Base-by-base conservation (phyloP, 345 rosid species). In the Brassica incana region DNA sequence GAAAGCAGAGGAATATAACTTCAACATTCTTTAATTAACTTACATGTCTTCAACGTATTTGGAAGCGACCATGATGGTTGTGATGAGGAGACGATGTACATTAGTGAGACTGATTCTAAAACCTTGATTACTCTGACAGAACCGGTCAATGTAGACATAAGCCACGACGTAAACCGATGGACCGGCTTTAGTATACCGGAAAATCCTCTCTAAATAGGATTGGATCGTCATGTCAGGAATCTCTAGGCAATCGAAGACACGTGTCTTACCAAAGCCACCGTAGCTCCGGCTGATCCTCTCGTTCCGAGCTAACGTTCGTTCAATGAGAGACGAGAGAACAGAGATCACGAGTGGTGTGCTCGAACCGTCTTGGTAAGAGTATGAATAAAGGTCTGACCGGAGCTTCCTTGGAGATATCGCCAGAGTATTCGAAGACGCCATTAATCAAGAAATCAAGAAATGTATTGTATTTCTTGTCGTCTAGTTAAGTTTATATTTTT, bases 41-140 rank as follows among this genome's bases (percentile, higher is more conserved):
- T 78, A 92, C 98, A 92, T 84, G 86, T 94, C 97, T 75, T 94
- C 97, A 1, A 88, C 97, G 74, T 90, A 92, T 71, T 94, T 94
- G 40, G 98, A 92, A 71, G 98, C 95, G 69, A 91, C 86, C 97
- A 92, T 92, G 87, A 94, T 87, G 0, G 97, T 88, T 0, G 93
- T 92, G 48, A 94, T 85, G 40, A 94, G 93, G 67, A 94, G 90
- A 59, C 97, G 83, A 70, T 94, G 90, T 12, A 88, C 98, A 73
- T 92, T 94, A 70, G 87, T 86, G 2, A 88, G 77, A 73, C 79
- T 82, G 85, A 94, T 86, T 54, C 90, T 79, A 23, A 91, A 94
- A 67, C 86, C 92, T 1, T 92, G 87, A 80, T 90, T 87, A 15
- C 86, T 88, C 59, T 92, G 92, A 78, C 92, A 90, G 79, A 92